Base-by-base conservation (phyloP, 164 flowering plant genomes). In the Nelumbo lutea region DNA sequence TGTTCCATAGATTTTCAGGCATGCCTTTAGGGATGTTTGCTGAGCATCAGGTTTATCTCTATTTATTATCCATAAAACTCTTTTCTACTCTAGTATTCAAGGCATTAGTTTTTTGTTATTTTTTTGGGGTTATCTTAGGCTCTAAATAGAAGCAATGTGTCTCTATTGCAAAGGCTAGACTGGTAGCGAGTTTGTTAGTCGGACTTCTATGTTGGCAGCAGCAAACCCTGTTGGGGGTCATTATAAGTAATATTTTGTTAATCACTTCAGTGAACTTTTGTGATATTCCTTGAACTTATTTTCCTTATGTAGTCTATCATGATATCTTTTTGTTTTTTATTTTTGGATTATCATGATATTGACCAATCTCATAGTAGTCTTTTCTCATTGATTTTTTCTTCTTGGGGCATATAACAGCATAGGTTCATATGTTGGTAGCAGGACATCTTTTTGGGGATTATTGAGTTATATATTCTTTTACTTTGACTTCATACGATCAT, bases 211-310 rank as follows among this genome's bases (percentile, higher is more conserved):
- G 66, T 73, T 96, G 73, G 99, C 99, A 51, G 98, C 99, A 64
- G 98, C 99, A 61, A 96, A 96, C 65, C 99, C 99, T 73, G 97
- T 87, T 83, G 97, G 98, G 63, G 99, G 99, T 68, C 99, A 96
- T 78, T 96, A 93, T 61, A 88, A 93, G 99, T 96, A 91, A 78
- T 63, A 43, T 61, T 39, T 1, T 11, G 13, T 42, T 42, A 47
- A 15, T 55, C n/a, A 27, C 39, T 74, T 42, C 42, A 61, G 64
- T 68, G 53, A 50, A 7, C 53, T 50, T 50, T 50, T 2, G n/a
- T 50, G 7, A 50, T 50, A 13, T 50, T 59, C n/a, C 38, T 59
- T 6, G 9, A 42, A 42, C 6, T 59, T 38, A 5, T 39, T 38
- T 39, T 39, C 7, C 40, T 5, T 59, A 8, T 2, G 8, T 60